Percentiles rank a stretch among this genome's conserved stretches.
phyloP scores from a whole-genome alignment of 2,329 filamentous ascomycete species.

The Claviceps arundinis region DNA sequence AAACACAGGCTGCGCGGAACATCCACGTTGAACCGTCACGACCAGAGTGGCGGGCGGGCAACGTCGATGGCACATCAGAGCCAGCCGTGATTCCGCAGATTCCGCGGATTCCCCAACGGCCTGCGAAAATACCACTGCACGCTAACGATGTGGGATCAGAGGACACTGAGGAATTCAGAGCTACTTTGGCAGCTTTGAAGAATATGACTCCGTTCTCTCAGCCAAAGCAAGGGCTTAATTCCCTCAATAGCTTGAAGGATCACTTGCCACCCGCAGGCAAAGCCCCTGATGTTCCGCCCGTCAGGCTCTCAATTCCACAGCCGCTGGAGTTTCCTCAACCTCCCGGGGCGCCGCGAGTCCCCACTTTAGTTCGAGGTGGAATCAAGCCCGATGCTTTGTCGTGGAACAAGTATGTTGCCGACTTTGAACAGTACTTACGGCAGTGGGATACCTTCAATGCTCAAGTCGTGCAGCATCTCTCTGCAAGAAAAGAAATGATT shows the following conservation, averaged over 20 bases:
- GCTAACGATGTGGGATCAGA: slow-evolving; percentile 35
- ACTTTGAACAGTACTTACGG: slow-evolving; percentile 40
- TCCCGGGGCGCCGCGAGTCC: slow-evolving; percentile 32
- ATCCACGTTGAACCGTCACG: slow-evolving; percentile 46
- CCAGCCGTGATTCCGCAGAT: slow-evolving; percentile 6
- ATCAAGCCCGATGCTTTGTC: slow-evolving; percentile 27
- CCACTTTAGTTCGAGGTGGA: slow-evolving; percentile 27
- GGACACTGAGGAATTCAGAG: slow-evolving; percentile 41
- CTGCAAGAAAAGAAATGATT: slow-evolving; percentile 33
- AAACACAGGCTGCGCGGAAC: slow-evolving; percentile 26
- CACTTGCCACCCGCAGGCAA: slow-evolving; percentile 44
- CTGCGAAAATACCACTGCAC: slow-evolving; percentile 13
- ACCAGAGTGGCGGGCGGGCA: slow-evolving; percentile 45
- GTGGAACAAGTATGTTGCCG: slow-evolving; percentile 38
- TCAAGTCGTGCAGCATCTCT: slow-evolving; percentile 42
- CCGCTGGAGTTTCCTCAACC: slow-evolving; percentile 32
- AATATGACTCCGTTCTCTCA: slow-evolving; percentile 42
- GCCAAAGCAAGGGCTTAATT: slow-evolving; percentile 34
- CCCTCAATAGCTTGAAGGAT: slow-evolving; percentile 41
- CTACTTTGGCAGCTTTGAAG: slow-evolving; percentile 39
- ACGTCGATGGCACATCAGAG: slow-evolving; percentile 20
- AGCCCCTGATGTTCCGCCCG: slow-evolving; percentile 28
- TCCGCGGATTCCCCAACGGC: slow-evolving; percentile 5
- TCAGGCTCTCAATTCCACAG: slow-evolving; percentile 20
- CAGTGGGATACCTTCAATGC: slow-evolving; percentile 37